Base-by-base conservation (phyloP, 371 early-diverging fungal species). In the Zancudomyces culisetae region DNA sequence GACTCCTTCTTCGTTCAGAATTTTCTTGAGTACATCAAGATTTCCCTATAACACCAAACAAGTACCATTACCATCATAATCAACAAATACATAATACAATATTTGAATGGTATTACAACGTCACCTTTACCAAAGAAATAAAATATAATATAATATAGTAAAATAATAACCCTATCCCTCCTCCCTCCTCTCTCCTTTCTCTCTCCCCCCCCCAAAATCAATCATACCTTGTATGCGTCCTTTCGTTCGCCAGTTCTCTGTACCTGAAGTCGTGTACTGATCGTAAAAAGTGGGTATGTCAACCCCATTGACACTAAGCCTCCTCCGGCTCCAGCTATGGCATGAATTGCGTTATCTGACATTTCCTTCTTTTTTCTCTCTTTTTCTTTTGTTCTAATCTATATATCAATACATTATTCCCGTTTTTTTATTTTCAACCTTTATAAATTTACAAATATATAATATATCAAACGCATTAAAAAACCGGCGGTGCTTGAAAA, bases 341-440 rank as follows among this genome's bases (percentile, higher is more conserved):
- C 91, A 71, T 91, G 90, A 61, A 85, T 87, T 54, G 88, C 82
- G 75, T 85, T 85, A 71, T 91, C 90, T 59, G 87, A 87, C 90
- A 89, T 89, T 23, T 26, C 26, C 15, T 18, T 8, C 8, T 26
- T 6, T 48, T 48, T 48, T 45, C 4, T 10, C 15, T 15, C 35
- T 35, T 15, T 15, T 35, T 35, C 15, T 35, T n/a, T n/a, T n/a
- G n/a, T n/a, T n/a, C n/a, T n/a, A n/a, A n/a, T n/a, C n/a, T n/a
- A n/a, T n/a, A n/a, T n/a, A n/a, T n/a, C n/a, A n/a, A n/a, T n/a
- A n/a, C n/a, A n/a, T n/a, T n/a, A n/a, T n/a, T n/a, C n/a, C n/a
- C n/a, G n/a, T 40, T 40, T 40, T 40, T 40, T 40, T 13, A 40
- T 40, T 40, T 40, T 40, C 40, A 13, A 40, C n/a, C n/a, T 40